These are phyloP conservation scores for Paxillus involutus DNA, from an alignment of 768 basidiomycete species.

Conservation along the genomic window DNA sequence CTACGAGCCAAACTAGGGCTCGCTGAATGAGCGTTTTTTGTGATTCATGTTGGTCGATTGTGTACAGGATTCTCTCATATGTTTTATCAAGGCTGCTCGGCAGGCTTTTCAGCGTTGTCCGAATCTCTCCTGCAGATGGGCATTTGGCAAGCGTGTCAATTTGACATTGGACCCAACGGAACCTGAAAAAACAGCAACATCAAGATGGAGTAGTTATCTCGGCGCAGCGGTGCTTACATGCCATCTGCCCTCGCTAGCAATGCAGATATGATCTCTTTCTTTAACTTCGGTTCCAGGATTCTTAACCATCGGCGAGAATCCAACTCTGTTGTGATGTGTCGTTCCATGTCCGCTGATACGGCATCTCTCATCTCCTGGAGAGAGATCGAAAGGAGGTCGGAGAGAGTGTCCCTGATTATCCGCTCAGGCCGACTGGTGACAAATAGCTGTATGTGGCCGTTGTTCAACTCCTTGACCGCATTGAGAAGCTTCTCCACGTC, in stretches of 20 bases:
- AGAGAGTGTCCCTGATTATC: conserved; percentile 6
- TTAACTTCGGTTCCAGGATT: background rate
- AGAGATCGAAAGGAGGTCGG: background rate
- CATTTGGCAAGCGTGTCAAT: conserved; percentile 7
- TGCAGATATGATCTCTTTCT: background rate
- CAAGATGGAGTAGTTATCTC: background rate
- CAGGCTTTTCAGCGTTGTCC: conserved; percentile 4
- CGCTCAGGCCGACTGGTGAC: conserved; percentile 9
- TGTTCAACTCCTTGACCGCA: background rate
- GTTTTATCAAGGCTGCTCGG: conserved; percentile 5
- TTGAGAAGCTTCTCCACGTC: conserved; percentile 2
- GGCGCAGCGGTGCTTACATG: conserved; percentile 14
- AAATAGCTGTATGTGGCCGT: conserved; percentile 4
- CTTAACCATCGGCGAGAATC: conserved; percentile 8
- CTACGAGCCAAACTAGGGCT: conserved; percentile 10
- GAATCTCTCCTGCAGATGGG: background rate
- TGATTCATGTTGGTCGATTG: background rate
- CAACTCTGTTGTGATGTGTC: no score
- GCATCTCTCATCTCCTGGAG: conserved; percentile 4
- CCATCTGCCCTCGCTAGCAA: conserved; percentile 9
- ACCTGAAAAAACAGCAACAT: background rate
- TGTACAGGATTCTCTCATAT: conserved; percentile 6
- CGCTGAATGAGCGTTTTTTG: background rate
- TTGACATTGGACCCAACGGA: conserved; percentile 18
- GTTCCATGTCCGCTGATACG: conserved; percentile 4